Base-by-base conservation (phyloP, 768 basidiomycete species). In the Boletus eberwhitei region DNA sequence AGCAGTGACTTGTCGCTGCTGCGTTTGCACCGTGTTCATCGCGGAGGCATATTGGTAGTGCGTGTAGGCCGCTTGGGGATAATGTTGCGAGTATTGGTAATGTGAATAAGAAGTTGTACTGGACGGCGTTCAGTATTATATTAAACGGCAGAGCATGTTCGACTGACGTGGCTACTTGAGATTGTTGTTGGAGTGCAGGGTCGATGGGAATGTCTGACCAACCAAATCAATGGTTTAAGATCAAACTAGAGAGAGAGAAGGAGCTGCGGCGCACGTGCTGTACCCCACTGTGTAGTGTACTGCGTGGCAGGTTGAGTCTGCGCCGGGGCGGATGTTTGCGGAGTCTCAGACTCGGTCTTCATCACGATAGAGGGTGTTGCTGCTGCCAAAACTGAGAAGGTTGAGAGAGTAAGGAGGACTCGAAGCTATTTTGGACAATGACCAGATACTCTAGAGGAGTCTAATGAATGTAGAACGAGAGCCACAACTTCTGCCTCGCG, bases 131-230 rank as follows among this genome's bases (percentile, higher is more conserved):
- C 36, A 62, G 62, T 13, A 36, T 38, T 14, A 24, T 9, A 9
- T 26, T 8, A 31, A 31, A 16, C 17, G 19, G 17, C 4, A 45
- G 46, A 37, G 44, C 9, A 48, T 43, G 45, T 39, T 52, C 47
- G 55, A 60, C 66, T 75, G 72, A 77, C 76, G 78, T 73, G 54
- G 74, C 68, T 60, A 75, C 75, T 45, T 70, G 73, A 14, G 80
- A 69, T 63, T 85, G 83, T 54, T 82, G 80, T 67, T 86, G 85
- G 41, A 87, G 73, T n/a, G 81, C 82, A 31, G 85, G 84, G 64
- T 87, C 84, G 49, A 86, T 85, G 12, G 83, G 80, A 31, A 85
- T 85, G 58, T 82, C 84, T 83, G 60, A 12, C 47, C 52, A 39
- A 59, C 35, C 44, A 54, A 41, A 45, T 50, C 7, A 40, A 51